Evolutionary conservation across 1,284 basidiomycete genomes (phyloP).

Genomic region (Stygiomarasmius scandens): DNA sequence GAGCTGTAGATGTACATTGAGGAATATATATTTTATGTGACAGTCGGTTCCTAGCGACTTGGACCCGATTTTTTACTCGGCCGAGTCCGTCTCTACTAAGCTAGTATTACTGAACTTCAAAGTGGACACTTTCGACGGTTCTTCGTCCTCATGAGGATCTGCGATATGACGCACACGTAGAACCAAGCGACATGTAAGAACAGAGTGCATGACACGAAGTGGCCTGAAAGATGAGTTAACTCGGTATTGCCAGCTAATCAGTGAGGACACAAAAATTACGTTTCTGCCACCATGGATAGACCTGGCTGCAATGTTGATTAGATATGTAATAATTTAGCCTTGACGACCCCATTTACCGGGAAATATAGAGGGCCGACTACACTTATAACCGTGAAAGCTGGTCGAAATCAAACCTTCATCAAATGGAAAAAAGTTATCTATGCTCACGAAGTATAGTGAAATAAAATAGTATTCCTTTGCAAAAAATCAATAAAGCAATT

Average conservation of each 20-base stretch:
- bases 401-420: too few species aligned
- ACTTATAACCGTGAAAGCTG: too few species aligned
- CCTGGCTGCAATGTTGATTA: neutral
- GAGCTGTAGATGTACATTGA: too few species aligned
- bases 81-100: too few species aligned
- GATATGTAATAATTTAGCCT: neutral
- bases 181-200: constrained; percentile 22
- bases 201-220: constrained; percentile 22
- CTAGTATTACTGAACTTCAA: too few species aligned
- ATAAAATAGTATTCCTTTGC: constrained; percentile 7
- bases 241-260: too few species aligned
- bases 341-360: neutral
- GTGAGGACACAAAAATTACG: too few species aligned
- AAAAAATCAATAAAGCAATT: neutral
- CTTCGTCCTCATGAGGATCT: constrained; percentile 23
- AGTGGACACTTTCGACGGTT: constrained; percentile 15
- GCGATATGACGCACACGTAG: constrained; percentile 20
- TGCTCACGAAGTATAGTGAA: constrained; percentile 16
- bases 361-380: neutral
- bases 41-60: too few species aligned
- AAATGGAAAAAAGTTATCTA: neutral
- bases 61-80: too few species aligned
- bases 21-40: too few species aligned
- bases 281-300: neutral
- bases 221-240: constrained; percentile 12